Evolutionary conservation across 805 yeast genomes (phyloP).

Genomic region (Metschnikowia shivogae): DNA sequence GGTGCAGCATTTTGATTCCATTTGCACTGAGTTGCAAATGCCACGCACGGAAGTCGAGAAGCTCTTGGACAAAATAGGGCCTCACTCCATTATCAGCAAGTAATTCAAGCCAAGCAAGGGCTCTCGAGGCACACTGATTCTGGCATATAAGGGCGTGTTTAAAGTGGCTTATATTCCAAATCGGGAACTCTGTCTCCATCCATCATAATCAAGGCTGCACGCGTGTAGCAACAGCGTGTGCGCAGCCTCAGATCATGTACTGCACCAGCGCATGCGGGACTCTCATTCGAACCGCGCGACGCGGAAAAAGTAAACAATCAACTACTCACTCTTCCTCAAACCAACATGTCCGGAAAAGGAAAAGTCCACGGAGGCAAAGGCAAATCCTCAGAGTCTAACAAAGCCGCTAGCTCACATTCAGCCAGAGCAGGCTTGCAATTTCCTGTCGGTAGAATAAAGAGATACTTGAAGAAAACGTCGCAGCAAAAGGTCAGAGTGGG

Average conservation of each 20-base stretch:
- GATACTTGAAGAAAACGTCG: constrained; percentile 80
- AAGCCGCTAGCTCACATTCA: constrained; percentile 78
- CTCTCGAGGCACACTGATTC: background rate
- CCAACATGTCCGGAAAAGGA: constrained; percentile 72
- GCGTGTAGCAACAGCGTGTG: background rate
- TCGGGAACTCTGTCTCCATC: no score
- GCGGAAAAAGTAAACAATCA: constrained; percentile 16
- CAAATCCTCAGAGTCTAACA: constrained; percentile 71
- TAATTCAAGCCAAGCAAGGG: constrained; percentile 9
- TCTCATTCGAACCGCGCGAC: constrained; percentile 5
- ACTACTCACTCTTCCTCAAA: constrained; percentile 11
- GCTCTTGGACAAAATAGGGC: constrained; percentile 36
- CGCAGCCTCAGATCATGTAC: constrained; percentile 1
- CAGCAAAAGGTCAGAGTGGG: constrained; percentile 83
- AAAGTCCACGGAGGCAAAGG: constrained; percentile 98
- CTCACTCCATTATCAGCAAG: constrained; percentile 32
- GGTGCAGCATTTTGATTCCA: constrained; percentile 55
- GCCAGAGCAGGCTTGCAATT: constrained; percentile 94
- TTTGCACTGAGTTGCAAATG: constrained; percentile 65
- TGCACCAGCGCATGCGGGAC: constrained; percentile 3
- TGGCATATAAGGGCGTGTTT: background rate
- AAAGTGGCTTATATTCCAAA: background rate
- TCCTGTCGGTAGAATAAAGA: constrained; percentile 98
- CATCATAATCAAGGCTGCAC: background rate
- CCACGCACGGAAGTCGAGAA: constrained; percentile 53